Percentiles rank a stretch among this genome's conserved stretches.
Evolutionary conservation across 306 rosid genomes (phyloP).

Genomic region (Quercus suber): DNA sequence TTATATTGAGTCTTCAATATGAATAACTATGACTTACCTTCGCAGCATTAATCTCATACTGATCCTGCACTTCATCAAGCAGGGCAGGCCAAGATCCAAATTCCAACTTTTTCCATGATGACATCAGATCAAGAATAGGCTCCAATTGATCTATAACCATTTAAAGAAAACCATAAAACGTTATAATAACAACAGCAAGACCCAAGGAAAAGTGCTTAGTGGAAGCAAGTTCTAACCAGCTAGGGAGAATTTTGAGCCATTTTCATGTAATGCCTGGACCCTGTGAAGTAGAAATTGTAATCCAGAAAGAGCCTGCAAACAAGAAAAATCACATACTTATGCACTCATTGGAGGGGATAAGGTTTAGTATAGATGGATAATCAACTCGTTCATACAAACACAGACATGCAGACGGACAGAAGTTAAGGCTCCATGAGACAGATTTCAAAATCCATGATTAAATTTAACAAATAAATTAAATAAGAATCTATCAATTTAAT

Average conservation of each 20-base stretch:
- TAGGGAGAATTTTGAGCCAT: constrained; percentile 54
- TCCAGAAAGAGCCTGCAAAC: constrained; percentile 71
- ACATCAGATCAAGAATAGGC: constrained; percentile 45
- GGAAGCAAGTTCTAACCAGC: constrained; percentile 43
- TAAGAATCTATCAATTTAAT: not conserved
- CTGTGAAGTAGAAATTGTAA: constrained; percentile 70
- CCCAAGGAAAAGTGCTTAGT: not conserved
- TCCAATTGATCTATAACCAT: constrained; percentile 58
- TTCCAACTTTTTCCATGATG: constrained; percentile 79
- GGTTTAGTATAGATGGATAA: not conserved
- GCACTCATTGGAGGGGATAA: not conserved
- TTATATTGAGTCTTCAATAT: constrained; percentile 1
- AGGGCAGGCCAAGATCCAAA: constrained; percentile 75
- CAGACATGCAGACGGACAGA: not conserved
- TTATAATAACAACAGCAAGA: not conserved
- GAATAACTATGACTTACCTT: constrained; percentile 46
- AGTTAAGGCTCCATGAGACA: not conserved
- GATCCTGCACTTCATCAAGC: constrained; percentile 79
- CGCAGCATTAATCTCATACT: constrained; percentile 66
- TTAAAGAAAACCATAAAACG: constrained; percentile 17
- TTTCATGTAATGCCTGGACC: constrained; percentile 55
- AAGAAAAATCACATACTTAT: constrained; percentile 10
- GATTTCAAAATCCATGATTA: not conserved
- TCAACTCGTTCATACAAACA: not conserved
- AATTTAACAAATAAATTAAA: not conserved